Evolutionary conservation across 208 protist genomes (phyloP).

Genomic region (Novymonas esmeraldas): DNA sequence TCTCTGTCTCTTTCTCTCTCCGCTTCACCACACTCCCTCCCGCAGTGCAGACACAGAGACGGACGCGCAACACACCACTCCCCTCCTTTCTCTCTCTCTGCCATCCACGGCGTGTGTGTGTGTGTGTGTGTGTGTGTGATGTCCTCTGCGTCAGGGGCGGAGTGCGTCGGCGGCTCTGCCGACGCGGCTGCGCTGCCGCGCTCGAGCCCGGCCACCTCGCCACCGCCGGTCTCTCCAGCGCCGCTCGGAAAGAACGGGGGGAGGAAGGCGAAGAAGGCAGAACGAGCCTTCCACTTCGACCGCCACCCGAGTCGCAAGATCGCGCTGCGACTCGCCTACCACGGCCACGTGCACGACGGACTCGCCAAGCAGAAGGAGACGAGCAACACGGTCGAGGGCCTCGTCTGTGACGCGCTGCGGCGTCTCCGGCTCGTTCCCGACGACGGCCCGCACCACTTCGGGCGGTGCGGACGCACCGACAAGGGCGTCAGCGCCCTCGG

Average conservation of each 20-base stretch:
- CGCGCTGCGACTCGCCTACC: constrained; percentile 85
- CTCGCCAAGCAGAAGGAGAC: constrained; percentile 86
- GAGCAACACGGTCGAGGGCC: constrained; percentile 81
- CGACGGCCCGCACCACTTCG: constrained; percentile 62
- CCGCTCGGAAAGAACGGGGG: too few species aligned
- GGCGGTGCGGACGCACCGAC: constrained; percentile 86
- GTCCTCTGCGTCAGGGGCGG: too few species aligned
- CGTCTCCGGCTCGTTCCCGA: constrained; percentile 66
- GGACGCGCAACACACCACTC: too few species aligned
- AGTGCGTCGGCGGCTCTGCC: too few species aligned
- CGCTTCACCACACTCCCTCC: too few species aligned
- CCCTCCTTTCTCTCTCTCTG: too few species aligned
- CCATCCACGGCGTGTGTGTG: too few species aligned
- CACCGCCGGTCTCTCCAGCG: too few species aligned
- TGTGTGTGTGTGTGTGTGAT: too few species aligned
- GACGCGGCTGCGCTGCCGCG: too few species aligned
- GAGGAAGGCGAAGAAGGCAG: constrained; percentile 47
- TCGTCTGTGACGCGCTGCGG: constrained; percentile 54
- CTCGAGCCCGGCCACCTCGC: too few species aligned
- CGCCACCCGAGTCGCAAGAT: constrained; percentile 80
- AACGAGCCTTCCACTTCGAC: constrained; percentile 58
- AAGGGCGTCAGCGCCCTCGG: constrained; percentile 90
- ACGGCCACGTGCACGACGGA: constrained; percentile 84
- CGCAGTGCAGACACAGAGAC: background rate
- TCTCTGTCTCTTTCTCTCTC: background rate